Base-by-base conservation (phyloP, 73 alveolate genomes). In the Effrenium voratum region DNA sequence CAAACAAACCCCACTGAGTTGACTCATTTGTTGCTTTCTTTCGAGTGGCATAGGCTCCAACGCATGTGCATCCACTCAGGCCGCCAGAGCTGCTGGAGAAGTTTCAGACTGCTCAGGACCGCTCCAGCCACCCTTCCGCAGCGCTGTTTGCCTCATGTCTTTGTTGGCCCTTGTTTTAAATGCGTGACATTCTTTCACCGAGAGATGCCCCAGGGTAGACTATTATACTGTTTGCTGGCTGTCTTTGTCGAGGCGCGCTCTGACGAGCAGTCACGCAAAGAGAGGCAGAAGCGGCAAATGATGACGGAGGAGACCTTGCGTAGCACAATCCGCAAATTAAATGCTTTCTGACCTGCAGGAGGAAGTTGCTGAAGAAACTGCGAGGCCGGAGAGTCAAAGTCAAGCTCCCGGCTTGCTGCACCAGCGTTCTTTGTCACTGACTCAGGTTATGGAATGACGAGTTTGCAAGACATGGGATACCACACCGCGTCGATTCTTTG, bases 391-490 rank as follows among this genome's bases (percentile, higher is more conserved):
- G 45, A 41, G 0, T 19, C 28, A n/a, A n/a, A n/a, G n/a, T n/a
- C n/a, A n/a, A n/a, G 66, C 66, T 10, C 10, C 28, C 66, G 19
- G 10, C 19, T 52, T 52, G 19, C 10, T 13, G 19, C 66, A 52
- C 66, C 28, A 52, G 2, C 45, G 19, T 72, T 46, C 3, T 5
- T 28, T 32, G 3, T 72, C 50, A 32, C 19, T 28, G 50, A 72
- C 49, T 40, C 44, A 90, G 97, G 97, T 38, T 90, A 19, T 92
- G 98, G 98, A 92, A 92, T 68, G 98, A 92, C 75, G 98, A 75
- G 90, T 92, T 92, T 60, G 98, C 98, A n/a, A 36, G 91, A 73
- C 98, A 92, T n/a, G 98, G 98, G 79, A 92, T 92, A 0, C 92
- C 98, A 5, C 92, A 72, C 43, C 98, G 98, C 12, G 91, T 92